phyloP scores from a whole-genome alignment of 2,329 filamentous ascomycete species.

The Hypoxylon sp. region DNA sequence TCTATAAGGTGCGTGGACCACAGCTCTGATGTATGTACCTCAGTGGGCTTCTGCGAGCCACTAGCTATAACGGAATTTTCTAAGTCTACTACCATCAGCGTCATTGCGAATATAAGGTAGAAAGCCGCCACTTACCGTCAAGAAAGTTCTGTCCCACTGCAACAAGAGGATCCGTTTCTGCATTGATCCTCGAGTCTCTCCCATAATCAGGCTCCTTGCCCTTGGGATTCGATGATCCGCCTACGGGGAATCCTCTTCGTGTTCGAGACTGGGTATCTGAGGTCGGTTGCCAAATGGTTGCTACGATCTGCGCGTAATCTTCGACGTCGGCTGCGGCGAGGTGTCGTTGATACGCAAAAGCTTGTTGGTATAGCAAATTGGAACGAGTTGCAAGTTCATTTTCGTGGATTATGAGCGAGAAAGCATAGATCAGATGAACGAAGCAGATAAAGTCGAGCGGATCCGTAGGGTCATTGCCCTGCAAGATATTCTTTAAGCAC shows the following conservation, averaged over 20 bases:
- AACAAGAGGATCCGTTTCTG: constrained; percentile 58
- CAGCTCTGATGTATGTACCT: constrained; percentile 60
- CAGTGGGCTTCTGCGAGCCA: constrained; percentile 50
- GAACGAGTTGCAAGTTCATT: constrained; percentile 57
- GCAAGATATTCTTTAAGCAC: constrained; percentile 59
- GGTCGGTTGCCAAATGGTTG: constrained; percentile 65
- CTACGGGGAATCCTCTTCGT: constrained; percentile 35
- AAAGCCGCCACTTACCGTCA: constrained; percentile 61
- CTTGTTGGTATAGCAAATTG: constrained; percentile 63
- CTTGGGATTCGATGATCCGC: constrained; percentile 55
- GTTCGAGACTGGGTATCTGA: constrained; percentile 50
- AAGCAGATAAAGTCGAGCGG: constrained; percentile 66
- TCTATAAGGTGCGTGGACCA: constrained; percentile 60
- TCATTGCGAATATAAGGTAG: background rate
- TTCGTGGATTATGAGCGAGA: constrained; percentile 64
- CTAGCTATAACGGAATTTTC: constrained; percentile 61
- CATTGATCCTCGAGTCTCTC: constrained; percentile 13
- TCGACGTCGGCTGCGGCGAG: constrained; percentile 57
- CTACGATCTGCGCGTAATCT: constrained; percentile 61
- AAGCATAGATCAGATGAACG: constrained; percentile 66
- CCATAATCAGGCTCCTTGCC: constrained; percentile 59
- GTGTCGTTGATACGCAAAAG: constrained; percentile 60
- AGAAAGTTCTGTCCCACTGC: constrained; percentile 64
- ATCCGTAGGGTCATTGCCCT: constrained; percentile 56
- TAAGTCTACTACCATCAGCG: constrained; percentile 58